phyloP scores from a whole-genome alignment of 371 early-diverging fungal genomes.

The Zopfochytrium polystomum region DNA sequence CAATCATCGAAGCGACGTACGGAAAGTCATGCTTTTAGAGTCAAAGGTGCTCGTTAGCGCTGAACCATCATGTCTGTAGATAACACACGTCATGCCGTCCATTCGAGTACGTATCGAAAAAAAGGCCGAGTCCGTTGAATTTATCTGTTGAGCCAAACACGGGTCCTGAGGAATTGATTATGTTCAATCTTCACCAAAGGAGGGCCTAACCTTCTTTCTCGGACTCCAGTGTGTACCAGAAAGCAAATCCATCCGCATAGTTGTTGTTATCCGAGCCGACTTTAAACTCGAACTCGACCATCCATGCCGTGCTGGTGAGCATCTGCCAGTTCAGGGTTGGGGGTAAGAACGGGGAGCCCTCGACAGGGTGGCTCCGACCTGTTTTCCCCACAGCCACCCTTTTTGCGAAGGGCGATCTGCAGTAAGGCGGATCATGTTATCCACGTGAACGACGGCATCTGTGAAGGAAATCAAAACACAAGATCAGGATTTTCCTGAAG shows the following conservation, averaged over 20 bases:
- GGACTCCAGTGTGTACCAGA: slow-evolving; percentile 75
- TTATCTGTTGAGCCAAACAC: slow-evolving; percentile 88
- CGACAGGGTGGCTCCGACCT: too few relatives aligned
- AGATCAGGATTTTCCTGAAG: too few relatives aligned
- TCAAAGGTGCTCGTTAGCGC: too few relatives aligned
- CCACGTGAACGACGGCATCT: slow-evolving; percentile 47
- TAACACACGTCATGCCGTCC: slow-evolving; percentile 70
- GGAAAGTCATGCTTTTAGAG: too few relatives aligned
- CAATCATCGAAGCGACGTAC: slow-evolving; percentile 87
- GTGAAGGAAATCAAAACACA: background rate
- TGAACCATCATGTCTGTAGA: too few relatives aligned
- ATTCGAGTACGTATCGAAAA: slow-evolving; percentile 96
- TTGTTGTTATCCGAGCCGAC: slow-evolving; percentile 67
- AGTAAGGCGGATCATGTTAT: slow-evolving; percentile 72
- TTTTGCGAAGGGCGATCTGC: slow-evolving; percentile 70
- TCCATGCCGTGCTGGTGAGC: slow-evolving; percentile 71
- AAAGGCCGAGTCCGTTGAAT: slow-evolving; percentile 91
- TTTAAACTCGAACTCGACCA: slow-evolving; percentile 89
- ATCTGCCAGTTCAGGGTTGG: slow-evolving; percentile 45
- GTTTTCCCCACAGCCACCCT: slow-evolving; percentile 83
- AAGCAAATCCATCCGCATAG: slow-evolving; percentile 93
- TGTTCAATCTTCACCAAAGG: too few relatives aligned
- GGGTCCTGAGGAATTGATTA: too few relatives aligned
- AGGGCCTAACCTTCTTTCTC: too few relatives aligned
- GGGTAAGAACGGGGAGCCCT: too few relatives aligned